These are phyloP conservation scores for Lichtheimia ramosa DNA, from an alignment of 371 early-diverging fungal genomes.

Conservation along the genomic window DNA sequence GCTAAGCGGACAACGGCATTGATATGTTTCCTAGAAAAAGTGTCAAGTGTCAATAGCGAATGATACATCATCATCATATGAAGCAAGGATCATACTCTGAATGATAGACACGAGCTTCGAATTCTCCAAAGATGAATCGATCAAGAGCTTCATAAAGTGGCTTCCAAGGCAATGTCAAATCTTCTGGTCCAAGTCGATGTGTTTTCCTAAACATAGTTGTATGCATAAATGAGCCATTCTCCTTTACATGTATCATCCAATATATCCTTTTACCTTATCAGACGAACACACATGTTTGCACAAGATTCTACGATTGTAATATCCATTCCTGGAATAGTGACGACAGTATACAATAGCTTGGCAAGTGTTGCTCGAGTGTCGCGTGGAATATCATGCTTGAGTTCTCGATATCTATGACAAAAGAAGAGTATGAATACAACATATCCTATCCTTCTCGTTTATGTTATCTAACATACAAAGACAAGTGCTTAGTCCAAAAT, in stretches of 20 bases:
- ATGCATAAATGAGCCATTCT: background rate
- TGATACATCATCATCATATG: background rate
- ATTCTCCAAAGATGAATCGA: conserved; percentile 36
- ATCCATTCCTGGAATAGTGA: conserved; percentile 65
- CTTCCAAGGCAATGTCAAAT: conserved; percentile 70
- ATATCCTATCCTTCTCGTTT: no score
- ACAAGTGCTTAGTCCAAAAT: conserved; percentile 59
- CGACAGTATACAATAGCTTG: conserved; percentile 55
- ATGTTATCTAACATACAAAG: background rate
- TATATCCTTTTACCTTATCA: conserved; percentile 56
- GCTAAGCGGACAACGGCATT: conserved; percentile 27
- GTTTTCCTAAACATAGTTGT: conserved; percentile 36
- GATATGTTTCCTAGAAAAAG: conserved; percentile 31
- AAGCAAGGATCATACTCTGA: background rate
- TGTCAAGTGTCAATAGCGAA: no score
- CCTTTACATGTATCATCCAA: background rate
- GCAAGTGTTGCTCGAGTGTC: conserved; percentile 62
- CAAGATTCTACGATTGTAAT: conserved; percentile 57
- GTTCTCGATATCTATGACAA: conserved; percentile 56
- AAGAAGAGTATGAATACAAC: no score
- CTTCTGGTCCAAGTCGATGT: conserved; percentile 52
- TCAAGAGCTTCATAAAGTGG: conserved; percentile 69
- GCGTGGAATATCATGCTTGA: conserved; percentile 63
- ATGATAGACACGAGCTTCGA: background rate
- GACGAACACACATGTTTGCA: conserved; percentile 48